Evolutionary conservation across 2,329 filamentous ascomycete species (phyloP).

Genomic region (Fonsecaea pugnacius): DNA sequence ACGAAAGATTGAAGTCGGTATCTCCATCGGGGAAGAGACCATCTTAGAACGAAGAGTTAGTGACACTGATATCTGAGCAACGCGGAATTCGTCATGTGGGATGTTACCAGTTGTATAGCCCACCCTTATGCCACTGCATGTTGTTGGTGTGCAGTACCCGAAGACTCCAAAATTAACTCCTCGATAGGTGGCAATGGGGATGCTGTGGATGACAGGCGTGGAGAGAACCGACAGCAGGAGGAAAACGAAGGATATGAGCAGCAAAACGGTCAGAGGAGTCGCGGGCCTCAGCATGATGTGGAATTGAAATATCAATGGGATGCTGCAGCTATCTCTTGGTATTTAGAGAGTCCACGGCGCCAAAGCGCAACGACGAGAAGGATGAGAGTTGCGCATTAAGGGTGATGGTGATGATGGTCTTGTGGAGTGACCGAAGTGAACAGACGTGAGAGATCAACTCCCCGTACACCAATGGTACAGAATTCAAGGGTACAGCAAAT

Average conservation of each 20-base stretch:
- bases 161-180: constrained; percentile 88
- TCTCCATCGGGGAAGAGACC: constrained; percentile 52
- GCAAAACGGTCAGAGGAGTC: constrained; percentile 83
- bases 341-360: constrained; percentile 20
- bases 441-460: neutral
- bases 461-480: neutral
- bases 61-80: constrained; percentile 1
- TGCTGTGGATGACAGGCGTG: constrained; percentile 81
- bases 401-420: constrained; percentile 1
- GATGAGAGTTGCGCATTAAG: constrained; percentile 23
- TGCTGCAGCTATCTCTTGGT: constrained; percentile 3
- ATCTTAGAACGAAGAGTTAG: constrained; percentile 44
- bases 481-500: constrained; percentile 47
- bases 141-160: constrained; percentile 72
- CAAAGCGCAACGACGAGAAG: constrained; percentile 20
- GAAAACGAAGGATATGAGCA: constrained; percentile 82
- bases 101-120: constrained; percentile 82
- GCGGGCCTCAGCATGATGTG: constrained; percentile 78
- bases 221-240: constrained; percentile 88
- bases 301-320: constrained; percentile 4
- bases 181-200: constrained; percentile 78
- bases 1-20: constrained; percentile 65
- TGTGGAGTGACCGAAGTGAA: constrained; percentile 7
- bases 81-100: constrained; percentile 3
- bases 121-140: constrained; percentile 75